These are phyloP conservation scores for Mucor sp. DNA, from an alignment of 371 early-diverging fungal species.

Conservation along the genomic window DNA sequence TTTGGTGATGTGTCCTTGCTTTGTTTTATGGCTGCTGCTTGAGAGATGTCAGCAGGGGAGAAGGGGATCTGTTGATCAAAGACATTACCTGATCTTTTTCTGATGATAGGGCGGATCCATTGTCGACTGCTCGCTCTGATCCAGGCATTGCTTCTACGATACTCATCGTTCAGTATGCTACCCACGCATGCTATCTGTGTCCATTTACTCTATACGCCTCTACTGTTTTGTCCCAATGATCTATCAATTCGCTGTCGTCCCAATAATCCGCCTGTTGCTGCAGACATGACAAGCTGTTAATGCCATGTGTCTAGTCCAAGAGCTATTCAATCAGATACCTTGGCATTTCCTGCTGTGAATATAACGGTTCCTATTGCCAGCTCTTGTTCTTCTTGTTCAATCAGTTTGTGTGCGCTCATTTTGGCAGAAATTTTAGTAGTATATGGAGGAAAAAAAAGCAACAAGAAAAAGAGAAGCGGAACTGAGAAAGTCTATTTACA, in stretches of 20 bases:
- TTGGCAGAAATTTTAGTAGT: neutral
- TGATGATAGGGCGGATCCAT: slow-evolving; percentile 8
- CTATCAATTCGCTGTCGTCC: slow-evolving; percentile 34
- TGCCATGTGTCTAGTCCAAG: neutral
- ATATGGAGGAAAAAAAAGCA: too few species aligned
- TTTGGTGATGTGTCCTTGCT: neutral
- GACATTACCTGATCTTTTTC: neutral
- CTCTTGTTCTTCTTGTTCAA: neutral
- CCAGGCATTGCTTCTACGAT: neutral
- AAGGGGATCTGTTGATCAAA: neutral
- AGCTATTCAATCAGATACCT: neutral
- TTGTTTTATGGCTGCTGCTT: neutral
- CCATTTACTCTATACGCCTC: slow-evolving; percentile 24
- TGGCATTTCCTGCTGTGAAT: slow-evolving; percentile 14
- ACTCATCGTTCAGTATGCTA: neutral
- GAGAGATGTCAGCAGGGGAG: neutral
- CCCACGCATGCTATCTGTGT: neutral
- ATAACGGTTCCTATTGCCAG: slow-evolving; percentile 16
- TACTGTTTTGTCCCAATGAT: slow-evolving; percentile 28
- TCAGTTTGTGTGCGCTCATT: neutral
- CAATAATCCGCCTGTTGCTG: slow-evolving; percentile 21
- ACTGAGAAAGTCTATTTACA: neutral
- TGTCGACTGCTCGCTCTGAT: neutral
- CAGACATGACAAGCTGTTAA: neutral
- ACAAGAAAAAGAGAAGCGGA: neutral